phyloP scores from a whole-genome alignment of 176 grass and related monocot genomes.

The Avena atlantica region DNA sequence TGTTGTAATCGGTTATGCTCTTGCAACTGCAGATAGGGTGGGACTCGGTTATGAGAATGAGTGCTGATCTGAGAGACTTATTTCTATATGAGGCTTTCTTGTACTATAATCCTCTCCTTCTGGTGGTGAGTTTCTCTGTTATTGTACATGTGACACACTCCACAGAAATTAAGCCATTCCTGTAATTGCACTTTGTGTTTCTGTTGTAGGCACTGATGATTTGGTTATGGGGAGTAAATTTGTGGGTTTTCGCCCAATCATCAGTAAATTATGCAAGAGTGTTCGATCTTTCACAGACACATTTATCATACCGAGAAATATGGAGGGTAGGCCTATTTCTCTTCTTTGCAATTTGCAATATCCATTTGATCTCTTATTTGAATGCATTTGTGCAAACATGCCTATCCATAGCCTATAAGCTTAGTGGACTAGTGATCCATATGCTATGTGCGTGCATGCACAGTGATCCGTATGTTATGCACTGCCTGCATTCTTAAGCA shows the following conservation, averaged over 20 bases:
- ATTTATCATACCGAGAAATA: constrained; percentile 90
- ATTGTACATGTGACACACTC: neutral
- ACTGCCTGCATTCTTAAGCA: neutral
- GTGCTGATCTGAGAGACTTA: constrained; percentile 79
- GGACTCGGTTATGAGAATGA: constrained; percentile 98
- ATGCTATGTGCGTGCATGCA: too few species aligned
- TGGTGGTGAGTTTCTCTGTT: constrained; percentile 66
- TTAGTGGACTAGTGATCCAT: neutral
- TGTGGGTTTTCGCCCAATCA: constrained; percentile 94
- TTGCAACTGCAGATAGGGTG: constrained; percentile 74
- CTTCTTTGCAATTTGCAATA: constrained; percentile 18
- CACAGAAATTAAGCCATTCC: neutral
- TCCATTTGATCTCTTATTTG: neutral
- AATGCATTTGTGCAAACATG: neutral
- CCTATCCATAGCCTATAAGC: neutral
- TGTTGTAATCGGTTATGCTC: constrained; percentile 11
- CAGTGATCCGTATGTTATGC: neutral
- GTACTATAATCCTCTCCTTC: constrained; percentile 97
- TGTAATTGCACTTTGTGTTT: constrained; percentile 31
- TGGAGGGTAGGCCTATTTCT: constrained; percentile 74
- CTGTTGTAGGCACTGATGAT: constrained; percentile 85
- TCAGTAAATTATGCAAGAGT: constrained; percentile 82
- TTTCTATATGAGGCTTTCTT: constrained; percentile 98
- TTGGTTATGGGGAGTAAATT: constrained; percentile 98
- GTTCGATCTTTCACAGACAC: constrained; percentile 91